Percentiles rank a stretch among this genome's conserved stretches.
Conservation (phyloP, 228 moss, liverwort and hornwort genomes). For the Sphagnum fallax region DNA sequence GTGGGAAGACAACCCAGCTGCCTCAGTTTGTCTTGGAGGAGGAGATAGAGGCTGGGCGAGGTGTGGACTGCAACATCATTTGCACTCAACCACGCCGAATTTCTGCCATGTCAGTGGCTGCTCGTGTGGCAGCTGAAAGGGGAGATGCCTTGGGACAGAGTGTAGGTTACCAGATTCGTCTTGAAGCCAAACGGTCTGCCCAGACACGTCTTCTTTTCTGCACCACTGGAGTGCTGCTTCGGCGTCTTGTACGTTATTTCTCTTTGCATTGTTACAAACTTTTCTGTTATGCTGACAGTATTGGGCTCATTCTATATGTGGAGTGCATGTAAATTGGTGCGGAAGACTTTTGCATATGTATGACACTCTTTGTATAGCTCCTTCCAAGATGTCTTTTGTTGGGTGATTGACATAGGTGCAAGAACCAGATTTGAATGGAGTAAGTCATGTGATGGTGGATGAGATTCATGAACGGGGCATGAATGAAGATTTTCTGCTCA, state of each 20-base stretch:
- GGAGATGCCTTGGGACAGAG: conserved; percentile 84
- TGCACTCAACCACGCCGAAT: conserved; percentile 97
- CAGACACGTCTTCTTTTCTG: conserved; percentile 90
- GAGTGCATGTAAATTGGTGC: no score
- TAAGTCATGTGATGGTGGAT: conserved; percentile 90
- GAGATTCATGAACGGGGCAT: conserved; percentile 98
- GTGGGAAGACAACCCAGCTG: conserved; percentile 94
- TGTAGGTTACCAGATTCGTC: conserved; percentile 87
- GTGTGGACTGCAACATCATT: conserved; percentile 77
- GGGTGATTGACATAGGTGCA: conserved; percentile 39
- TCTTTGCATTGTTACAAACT: background rate
- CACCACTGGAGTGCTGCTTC: conserved; percentile 90
- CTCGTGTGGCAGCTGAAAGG: conserved; percentile 92
- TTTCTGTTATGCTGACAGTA: no score
- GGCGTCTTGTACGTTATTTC: conserved; percentile 53
- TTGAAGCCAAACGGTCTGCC: conserved; percentile 84
- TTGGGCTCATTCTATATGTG: no score
- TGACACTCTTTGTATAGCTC: no score
- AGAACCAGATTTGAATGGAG: conserved; percentile 74
- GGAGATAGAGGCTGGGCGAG: conserved; percentile 81
- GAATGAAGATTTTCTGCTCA: conserved; percentile 95
- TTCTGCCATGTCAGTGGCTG: conserved; percentile 94
- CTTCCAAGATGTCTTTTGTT: background rate
- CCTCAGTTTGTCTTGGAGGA: conserved; percentile 95
- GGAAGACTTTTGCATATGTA: no score